Evolutionary conservation across 306 rosid species (phyloP).

Genomic region (Trichosanthes cucumerina): DNA sequence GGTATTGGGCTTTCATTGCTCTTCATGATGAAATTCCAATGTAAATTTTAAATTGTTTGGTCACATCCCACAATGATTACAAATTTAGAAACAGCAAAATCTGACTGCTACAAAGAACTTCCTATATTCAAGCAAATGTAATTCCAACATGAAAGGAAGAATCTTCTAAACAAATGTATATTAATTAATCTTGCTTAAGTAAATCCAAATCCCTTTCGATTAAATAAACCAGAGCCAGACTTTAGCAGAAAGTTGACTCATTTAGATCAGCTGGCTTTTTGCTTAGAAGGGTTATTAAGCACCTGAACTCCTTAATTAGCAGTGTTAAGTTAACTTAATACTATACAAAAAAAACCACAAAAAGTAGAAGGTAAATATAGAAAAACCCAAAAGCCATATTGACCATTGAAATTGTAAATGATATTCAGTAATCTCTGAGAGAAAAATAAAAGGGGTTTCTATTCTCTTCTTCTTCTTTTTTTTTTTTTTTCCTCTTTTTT

Average conservation of each 20-base stretch:
- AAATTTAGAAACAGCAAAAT: not conserved
- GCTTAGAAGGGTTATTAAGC: not conserved
- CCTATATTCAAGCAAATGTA: not conserved
- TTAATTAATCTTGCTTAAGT: not conserved
- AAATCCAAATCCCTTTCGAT: not conserved
- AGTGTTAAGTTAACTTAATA: not conserved
- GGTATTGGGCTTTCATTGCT: not conserved
- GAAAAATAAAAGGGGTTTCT: not conserved
- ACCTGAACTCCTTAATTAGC: not conserved
- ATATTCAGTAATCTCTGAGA: not conserved
- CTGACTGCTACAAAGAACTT: constrained; percentile 1
- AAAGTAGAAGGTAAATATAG: not conserved
- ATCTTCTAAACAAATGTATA: not conserved
- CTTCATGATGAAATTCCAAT: not conserved
- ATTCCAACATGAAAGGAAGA: not conserved
- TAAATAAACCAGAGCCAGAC: not conserved
- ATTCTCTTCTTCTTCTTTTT: not conserved
- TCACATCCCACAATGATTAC: not conserved
- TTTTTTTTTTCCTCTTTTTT: not conserved
- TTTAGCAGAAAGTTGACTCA: not conserved
- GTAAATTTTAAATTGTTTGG: not conserved
- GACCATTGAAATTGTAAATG: not conserved
- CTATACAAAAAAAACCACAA: not conserved
- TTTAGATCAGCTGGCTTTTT: not conserved
- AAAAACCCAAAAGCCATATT: not conserved